Evolutionary conservation across 352 stramenopile genomes (phyloP), one percentile per base, ranked within the genome.

Genomic region (Pythium volutum): DNA sequence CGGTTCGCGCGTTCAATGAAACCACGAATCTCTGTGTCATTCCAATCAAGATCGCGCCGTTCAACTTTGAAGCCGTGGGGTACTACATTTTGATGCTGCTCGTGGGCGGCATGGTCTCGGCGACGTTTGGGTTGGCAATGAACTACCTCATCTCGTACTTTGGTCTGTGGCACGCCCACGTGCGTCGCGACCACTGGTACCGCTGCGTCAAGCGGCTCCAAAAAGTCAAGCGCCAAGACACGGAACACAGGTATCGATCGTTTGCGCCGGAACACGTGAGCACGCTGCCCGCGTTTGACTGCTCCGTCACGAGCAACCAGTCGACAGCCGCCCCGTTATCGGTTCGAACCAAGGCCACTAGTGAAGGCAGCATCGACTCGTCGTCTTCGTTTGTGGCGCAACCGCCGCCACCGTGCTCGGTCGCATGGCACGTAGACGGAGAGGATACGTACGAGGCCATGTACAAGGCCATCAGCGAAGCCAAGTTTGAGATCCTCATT

Each of bases 401-500:
- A 2, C 66, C 73, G 33, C 58, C 65, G 8, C 70, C 76, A 11
- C 81, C 83, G 23, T 81, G 78, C 25, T 73, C 82, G 56, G 70
- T 95, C 9, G 88, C 82, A 26, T 96, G 87, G 87, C 84, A 92
- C 65, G 87, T 96, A 18, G 87, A 96, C 62, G 87, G 75, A 22
- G 80, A 96, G 75, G 82, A 94, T 58, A 93, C 87, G 15, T 96
- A 93, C 52, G 77, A 74, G 49, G 84, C 87, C 11, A 93, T 97
- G 74, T 89, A 82, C 59, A 79, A 93, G 38, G 88, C 88, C n/a
- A 89, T 97, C 52, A 77, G 71, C 10, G 81, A 79, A 31, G 89
- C 90, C 7, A 94, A 92, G 73, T 89, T 85, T 54, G 81, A 96
- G 55, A 93, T 97, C 26, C 71, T 97, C 38, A 96, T 97, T 60